phyloP scores from a whole-genome alignment of 73 alveolate species.

The Paramecium pentaurelia region DNA sequence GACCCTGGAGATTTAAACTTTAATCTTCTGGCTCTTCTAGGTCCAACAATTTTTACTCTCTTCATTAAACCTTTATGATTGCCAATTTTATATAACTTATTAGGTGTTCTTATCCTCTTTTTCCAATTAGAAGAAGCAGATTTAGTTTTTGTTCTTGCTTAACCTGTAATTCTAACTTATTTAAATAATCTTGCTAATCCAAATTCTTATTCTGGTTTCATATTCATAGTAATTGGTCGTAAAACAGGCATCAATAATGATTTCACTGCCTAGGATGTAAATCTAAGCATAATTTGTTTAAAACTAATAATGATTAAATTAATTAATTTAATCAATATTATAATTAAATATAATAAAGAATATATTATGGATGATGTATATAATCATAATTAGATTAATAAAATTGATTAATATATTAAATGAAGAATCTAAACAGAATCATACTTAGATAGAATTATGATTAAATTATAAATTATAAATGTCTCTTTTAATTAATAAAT shows the following conservation, averaged over 20 bases:
- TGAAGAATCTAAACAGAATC: too few species aligned
- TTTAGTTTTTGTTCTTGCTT: background rate
- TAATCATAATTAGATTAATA: too few species aligned
- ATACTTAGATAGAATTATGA: too few species aligned
- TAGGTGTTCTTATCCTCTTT: background rate
- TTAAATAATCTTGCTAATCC: background rate
- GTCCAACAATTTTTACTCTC: constrained; percentile 21
- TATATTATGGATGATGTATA: too few species aligned
- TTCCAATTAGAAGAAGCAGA: background rate
- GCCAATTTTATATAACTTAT: background rate
- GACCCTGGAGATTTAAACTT: background rate
- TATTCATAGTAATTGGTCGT: background rate
- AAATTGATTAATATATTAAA: too few species aligned
- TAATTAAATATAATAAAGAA: too few species aligned
- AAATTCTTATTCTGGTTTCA: background rate
- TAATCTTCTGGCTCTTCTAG: background rate
- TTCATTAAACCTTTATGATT: constrained; percentile 7
- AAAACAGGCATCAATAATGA: background rate
- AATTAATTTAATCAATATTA: too few species aligned
- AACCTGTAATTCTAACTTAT: background rate
- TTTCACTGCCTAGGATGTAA: background rate
- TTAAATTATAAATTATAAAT: too few species aligned
- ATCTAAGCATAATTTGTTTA: background rate
- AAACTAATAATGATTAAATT: background rate
- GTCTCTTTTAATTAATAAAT: too few species aligned